A percentile compares a stretch with the other conserved stretches of the same genome.
Evolutionary conservation across 2,329 filamentous ascomycete genomes (phyloP).

Genomic region (Emergomyces orientalis): DNA sequence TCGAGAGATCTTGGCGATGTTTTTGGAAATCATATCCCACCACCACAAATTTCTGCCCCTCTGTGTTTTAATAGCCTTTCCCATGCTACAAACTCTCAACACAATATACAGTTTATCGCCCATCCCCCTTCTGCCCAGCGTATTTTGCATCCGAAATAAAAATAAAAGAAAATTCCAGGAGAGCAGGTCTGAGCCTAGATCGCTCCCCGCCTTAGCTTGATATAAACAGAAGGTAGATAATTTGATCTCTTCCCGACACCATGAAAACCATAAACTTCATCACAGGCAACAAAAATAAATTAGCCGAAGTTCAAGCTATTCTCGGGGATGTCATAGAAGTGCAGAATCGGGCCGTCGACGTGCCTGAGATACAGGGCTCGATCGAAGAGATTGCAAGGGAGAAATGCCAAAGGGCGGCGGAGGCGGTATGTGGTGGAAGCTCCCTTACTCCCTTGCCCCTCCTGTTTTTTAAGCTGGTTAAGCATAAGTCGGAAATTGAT

Average conservation of each 20-base stretch:
- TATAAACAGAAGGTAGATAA: too few relatives aligned
- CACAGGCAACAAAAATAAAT: slow-evolving; percentile 91
- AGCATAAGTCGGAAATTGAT: neutral
- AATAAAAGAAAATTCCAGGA: neutral
- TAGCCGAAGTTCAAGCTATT: slow-evolving; percentile 80
- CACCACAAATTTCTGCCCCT: too few relatives aligned
- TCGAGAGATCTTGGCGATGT: too few relatives aligned
- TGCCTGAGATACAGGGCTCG: slow-evolving; percentile 83
- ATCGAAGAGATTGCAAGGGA: slow-evolving; percentile 84
- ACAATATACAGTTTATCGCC: too few relatives aligned
- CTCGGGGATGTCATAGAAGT: slow-evolving; percentile 64
- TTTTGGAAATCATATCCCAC: too few relatives aligned
- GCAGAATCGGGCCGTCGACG: slow-evolving; percentile 63
- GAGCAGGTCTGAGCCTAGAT: too few relatives aligned
- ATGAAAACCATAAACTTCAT: slow-evolving; percentile 72
- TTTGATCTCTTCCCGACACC: slow-evolving; percentile 10
- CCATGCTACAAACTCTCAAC: too few relatives aligned
- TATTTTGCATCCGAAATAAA: neutral
- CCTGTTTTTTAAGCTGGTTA: neutral
- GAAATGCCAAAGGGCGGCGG: slow-evolving; percentile 76
- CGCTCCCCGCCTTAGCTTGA: neutral
- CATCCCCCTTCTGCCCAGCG: too few relatives aligned
- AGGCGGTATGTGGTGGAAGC: slow-evolving; percentile 52
- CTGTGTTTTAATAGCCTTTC: too few relatives aligned
- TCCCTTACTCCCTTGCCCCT: too few relatives aligned